Percentiles rank a stretch among this genome's conserved stretches.
Evolutionary conservation across 2,329 filamentous ascomycete species (phyloP).

Genomic region (Neonectria punicea): DNA sequence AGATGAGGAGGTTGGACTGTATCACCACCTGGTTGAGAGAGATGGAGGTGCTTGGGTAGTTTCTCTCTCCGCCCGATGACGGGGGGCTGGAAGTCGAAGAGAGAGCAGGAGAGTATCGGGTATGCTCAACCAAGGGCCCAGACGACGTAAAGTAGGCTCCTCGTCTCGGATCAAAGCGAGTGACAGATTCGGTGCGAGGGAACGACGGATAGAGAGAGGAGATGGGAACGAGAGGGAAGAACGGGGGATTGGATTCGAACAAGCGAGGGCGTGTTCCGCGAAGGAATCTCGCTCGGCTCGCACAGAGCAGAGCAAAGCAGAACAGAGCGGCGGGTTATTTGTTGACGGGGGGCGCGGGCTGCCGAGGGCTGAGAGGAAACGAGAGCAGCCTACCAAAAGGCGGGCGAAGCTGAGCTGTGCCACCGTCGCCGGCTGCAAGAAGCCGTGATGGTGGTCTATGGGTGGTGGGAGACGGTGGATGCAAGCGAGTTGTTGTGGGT

Average conservation of each 20-base stretch:
- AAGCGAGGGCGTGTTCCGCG: conserved; percentile 13
- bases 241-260: conserved; percentile 11
- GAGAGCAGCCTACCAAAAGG: conserved; percentile 3
- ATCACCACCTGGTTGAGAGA: conserved; percentile 2
- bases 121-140: not conserved
- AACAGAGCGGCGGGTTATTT: not conserved
- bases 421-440: conserved; percentile 16
- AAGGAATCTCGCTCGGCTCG: not conserved
- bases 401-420: conserved; percentile 8
- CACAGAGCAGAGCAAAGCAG: not conserved
- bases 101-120: not conserved
- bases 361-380: not conserved
- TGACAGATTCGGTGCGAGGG: not conserved
- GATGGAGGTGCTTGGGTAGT: not conserved
- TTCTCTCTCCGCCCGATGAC: not conserved
- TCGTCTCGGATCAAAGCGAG: not conserved
- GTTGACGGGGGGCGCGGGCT: not conserved
- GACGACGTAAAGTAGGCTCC: not conserved
- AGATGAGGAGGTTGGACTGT: not conserved
- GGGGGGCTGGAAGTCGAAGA: not conserved
- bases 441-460: conserved; percentile 5
- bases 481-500: not conserved
- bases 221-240: not conserved
- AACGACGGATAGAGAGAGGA: not conserved
- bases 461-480: too few relatives aligned